Evolutionary conservation across 441 rosid species (phyloP).

Genomic region (Metrosideros polymorpha): DNA sequence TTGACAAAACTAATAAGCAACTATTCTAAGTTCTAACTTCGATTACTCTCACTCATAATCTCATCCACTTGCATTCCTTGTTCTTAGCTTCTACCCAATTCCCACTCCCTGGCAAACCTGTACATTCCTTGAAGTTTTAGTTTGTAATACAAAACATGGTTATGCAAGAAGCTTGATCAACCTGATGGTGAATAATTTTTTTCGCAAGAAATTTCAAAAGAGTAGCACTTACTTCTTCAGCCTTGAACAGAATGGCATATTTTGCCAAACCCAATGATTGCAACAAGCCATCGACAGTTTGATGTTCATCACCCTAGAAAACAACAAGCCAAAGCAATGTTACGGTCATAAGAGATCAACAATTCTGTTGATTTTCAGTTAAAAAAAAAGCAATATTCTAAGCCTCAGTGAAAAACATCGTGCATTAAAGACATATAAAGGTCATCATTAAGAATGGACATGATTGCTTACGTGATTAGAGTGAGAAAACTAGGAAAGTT

Average conservation of each 20-base stretch:
- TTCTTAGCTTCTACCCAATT: background rate
- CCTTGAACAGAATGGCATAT: constrained; percentile 14
- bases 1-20: background rate
- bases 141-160: background rate
- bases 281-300: constrained; percentile 16
- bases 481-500: background rate
- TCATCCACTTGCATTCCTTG: background rate
- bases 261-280: constrained; percentile 10
- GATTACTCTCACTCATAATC: background rate
- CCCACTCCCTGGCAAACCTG: background rate
- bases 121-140: background rate
- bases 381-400: background rate
- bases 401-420: background rate
- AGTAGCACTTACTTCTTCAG: constrained; percentile 14
- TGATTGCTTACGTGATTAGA: background rate
- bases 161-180: background rate
- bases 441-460: background rate
- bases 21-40: background rate
- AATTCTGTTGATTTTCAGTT: background rate
- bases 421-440: background rate
- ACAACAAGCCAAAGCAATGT: background rate
- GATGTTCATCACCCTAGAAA: constrained; percentile 8
- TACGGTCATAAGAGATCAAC: background rate
- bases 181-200: background rate
- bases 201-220: background rate